Evolutionary conservation across 352 stramenopile species (phyloP).

Genomic region (Phytophthora lateralis): DNA sequence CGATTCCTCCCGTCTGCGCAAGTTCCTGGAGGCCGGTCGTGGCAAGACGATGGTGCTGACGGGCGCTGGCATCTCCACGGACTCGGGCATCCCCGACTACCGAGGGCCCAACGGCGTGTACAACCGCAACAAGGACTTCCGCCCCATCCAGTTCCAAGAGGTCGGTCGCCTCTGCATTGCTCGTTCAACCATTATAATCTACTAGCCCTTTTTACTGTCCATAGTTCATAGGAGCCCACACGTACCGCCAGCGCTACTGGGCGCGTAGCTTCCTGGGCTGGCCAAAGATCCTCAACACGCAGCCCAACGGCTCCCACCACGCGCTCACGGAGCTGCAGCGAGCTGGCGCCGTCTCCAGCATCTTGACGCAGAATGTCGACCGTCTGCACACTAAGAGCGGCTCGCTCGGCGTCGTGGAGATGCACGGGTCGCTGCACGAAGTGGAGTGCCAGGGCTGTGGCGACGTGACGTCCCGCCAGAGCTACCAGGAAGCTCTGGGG

Average conservation of each 20-base stretch:
- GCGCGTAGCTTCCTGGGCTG: constrained; percentile 91
- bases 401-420: constrained; percentile 89
- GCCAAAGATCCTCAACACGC: constrained; percentile 75
- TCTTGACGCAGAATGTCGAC: constrained; percentile 99
- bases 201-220: not conserved
- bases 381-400: constrained; percentile 92
- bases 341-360: constrained; percentile 44
- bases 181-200: not conserved
- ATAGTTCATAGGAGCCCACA: constrained; percentile 68
- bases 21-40: constrained; percentile 58
- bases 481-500: constrained; percentile 89
- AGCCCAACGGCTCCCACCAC: constrained; percentile 91
- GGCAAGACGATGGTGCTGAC: constrained; percentile 87
- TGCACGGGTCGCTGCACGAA: constrained; percentile 93
- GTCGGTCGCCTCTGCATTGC: constrained; percentile 51
- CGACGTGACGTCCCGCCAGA: constrained; percentile 62
- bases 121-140: constrained; percentile 92
- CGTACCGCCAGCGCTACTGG: constrained; percentile 93
- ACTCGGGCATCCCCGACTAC: constrained; percentile 98
- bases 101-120: constrained; percentile 95
- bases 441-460: constrained; percentile 87
- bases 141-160: constrained; percentile 96
- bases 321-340: constrained; percentile 86
- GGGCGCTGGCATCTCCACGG: constrained; percentile 96
- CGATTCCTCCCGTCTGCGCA: constrained; percentile 47